Percentiles rank a stretch among this genome's conserved stretches.
phyloP scores from a whole-genome alignment of 257 asterid species.

The Paulownia fortunei region DNA sequence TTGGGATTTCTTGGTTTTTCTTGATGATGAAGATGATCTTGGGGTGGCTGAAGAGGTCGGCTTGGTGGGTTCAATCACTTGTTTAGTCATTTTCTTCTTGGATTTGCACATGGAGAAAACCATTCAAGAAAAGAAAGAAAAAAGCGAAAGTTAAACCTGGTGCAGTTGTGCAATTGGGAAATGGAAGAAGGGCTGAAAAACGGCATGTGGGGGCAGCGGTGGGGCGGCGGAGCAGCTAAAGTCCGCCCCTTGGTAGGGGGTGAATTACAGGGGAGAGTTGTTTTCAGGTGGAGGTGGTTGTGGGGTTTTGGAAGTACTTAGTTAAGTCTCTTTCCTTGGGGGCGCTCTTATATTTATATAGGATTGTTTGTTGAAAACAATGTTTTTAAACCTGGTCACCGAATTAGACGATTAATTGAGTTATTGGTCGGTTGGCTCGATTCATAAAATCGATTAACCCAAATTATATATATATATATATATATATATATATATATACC shows the following conservation, averaged over 20 bases:
- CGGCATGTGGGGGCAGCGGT: slow-evolving; percentile 28
- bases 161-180: neutral
- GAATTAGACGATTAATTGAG: no score
- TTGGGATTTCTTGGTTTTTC: slow-evolving; percentile 37
- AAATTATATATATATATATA: no score
- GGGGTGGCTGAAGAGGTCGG: slow-evolving; percentile 26
- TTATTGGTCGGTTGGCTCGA: no score
- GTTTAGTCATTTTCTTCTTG: slow-evolving; percentile 46
- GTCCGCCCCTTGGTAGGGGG: slow-evolving; percentile 8
- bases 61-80: slow-evolving; percentile 45
- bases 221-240: slow-evolving; percentile 27
- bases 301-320: slow-evolving; percentile 26
- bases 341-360: neutral
- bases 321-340: slow-evolving; percentile 30
- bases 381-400: no score
- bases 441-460: no score
- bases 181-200: neutral
- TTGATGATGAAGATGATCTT: slow-evolving; percentile 37
- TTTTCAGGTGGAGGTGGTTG: neutral
- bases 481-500: no score
- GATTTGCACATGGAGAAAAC: slow-evolving; percentile 57
- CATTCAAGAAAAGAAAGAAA: neutral
- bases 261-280: neutral
- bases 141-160: neutral
- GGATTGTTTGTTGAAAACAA: neutral